Evolutionary conservation across 2,329 filamentous ascomycete genomes (phyloP).

Genomic region (Monosporascus ibericus): DNA sequence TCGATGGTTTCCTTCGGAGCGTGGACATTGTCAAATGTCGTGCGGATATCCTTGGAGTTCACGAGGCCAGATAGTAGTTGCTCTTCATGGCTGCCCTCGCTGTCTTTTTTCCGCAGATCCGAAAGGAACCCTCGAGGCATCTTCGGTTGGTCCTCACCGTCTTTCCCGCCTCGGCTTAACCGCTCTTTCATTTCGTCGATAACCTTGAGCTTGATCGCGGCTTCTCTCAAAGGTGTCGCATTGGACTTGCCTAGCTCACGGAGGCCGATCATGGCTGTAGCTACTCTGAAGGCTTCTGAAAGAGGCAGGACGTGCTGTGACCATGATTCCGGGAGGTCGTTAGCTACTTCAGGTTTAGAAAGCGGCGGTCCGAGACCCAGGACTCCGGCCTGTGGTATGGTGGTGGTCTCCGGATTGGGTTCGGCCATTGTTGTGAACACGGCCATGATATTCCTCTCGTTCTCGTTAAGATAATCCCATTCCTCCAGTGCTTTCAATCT

Average conservation of each 20-base stretch:
- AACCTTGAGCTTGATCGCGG: constrained; percentile 7
- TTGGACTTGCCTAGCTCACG: constrained; percentile 9
- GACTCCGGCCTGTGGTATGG: constrained; percentile 1
- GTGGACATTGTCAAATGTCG: constrained; percentile 83
- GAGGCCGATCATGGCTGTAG: constrained; percentile 21
- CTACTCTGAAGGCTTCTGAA: constrained; percentile 21
- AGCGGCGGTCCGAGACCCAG: constrained; percentile 10
- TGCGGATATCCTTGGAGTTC: constrained; percentile 73
- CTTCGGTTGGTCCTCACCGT: constrained; percentile 21
- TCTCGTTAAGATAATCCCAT: constrained; percentile 18
- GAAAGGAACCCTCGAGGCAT: constrained; percentile 10
- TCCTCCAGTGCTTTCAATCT: constrained; percentile 5
- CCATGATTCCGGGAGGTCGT: constrained; percentile 8
- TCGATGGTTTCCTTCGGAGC: constrained; percentile 77
- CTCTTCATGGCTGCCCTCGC: constrained; percentile 71
- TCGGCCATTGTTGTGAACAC: constrained; percentile 18
- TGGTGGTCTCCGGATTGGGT: background rate
- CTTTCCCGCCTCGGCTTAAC: constrained; percentile 35
- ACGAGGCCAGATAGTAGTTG: constrained; percentile 77
- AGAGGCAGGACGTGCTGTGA: constrained; percentile 14
- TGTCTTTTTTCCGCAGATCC: constrained; percentile 29
- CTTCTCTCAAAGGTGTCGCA: constrained; percentile 10
- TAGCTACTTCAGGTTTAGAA: background rate
- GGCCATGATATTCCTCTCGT: constrained; percentile 21
- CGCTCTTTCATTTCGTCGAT: constrained; percentile 18